Percentiles rank a stretch among this genome's conserved stretches.
Conservation (phyloP, 2,329 filamentous ascomycete species). For the Ophiostoma fasciatum region DNA sequence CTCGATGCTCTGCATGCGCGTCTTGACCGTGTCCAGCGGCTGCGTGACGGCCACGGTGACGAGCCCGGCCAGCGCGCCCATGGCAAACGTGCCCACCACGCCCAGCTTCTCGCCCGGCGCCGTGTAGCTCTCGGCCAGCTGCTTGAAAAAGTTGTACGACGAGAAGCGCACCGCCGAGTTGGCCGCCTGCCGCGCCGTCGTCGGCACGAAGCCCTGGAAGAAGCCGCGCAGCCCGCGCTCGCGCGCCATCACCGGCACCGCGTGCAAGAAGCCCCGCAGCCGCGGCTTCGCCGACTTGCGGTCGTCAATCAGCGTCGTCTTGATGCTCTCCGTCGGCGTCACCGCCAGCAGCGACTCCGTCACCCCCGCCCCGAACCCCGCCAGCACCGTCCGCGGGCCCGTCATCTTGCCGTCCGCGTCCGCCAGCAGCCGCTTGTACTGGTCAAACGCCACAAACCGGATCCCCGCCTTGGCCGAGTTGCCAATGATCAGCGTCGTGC, state of each 20-base stretch:
- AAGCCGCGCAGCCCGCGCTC: constrained; percentile 85
- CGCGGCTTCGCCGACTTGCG: constrained; percentile 74
- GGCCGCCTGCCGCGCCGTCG: constrained; percentile 84
- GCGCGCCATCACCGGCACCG: constrained; percentile 69
- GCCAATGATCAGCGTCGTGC: constrained; percentile 90
- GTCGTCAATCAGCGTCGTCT: constrained; percentile 97
- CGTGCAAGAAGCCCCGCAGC: constrained; percentile 84
- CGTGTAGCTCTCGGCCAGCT: constrained; percentile 82
- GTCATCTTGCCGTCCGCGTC: constrained; percentile 80
- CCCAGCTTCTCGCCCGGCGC: constrained; percentile 92
- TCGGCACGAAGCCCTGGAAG: constrained; percentile 93
- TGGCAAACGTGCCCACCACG: constrained; percentile 71
- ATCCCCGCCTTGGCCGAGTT: constrained; percentile 96
- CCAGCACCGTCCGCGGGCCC: constrained; percentile 79
- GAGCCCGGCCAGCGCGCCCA: constrained; percentile 75
- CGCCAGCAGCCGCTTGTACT: constrained; percentile 71
- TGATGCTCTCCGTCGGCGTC: constrained; percentile 95
- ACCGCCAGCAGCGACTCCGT: constrained; percentile 89
- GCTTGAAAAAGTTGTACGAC: constrained; percentile 78
- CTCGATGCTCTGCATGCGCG: constrained; percentile 92
- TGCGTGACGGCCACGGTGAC: constrained; percentile 75
- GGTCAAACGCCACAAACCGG: constrained; percentile 90
- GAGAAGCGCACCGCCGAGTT: constrained; percentile 89
- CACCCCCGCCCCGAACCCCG: constrained; percentile 86
- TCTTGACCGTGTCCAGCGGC: constrained; percentile 87